Evolutionary conservation across 1,139 yeast genomes (phyloP), one percentile per base, ranked within the genome.

Genomic region (Hyphopichia khmerensis): DNA sequence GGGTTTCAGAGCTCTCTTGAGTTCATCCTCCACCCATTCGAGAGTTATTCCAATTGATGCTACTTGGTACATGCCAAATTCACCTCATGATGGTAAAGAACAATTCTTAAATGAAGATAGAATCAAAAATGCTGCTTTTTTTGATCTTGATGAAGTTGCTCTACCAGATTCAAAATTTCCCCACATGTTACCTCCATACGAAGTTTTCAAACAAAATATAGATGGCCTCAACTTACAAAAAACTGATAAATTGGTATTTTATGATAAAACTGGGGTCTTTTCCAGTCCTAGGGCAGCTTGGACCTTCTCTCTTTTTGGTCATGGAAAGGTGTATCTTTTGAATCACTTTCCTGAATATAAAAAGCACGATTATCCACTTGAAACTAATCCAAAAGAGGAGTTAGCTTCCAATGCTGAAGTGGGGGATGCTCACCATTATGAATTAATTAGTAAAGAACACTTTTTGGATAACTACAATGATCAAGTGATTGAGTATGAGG

Each of bases 281-380:
- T 84, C 95, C 33, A 80, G 91, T 4, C 96, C 98, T 29, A 73
- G 99, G 49, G 95, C 87, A 23, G 91, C 91, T 1, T 93, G 96
- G 96, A 88, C 90, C 54, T 75, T 91, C 53, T 72, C 82, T 24
- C 70, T 86, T 3, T 87, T 84, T 61, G 95, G 95, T 4, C 97
- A 90, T 60, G 63, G 75, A 33, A 65, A 71, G 39, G 86, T 90
- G 10, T 75, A 71, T 51, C 62, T 91, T 42, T 73, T 93, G 52
- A 87, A 91, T 64, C 86, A 84, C 48, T 91, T 70, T 56, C 75
- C 77, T 7, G 62, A 63, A 18, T 90, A 86, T 52, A 55, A 57
- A 36, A 45, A 46, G n/a, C 47, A 44, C 11, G 60, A 52, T 15
- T 59, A 55, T 36, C 64, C 70, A 5, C 11, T 64, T 18, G 65